These are phyloP conservation scores for Pythium dissimile DNA, from an alignment of 352 stramenopile genomes.

Conservation along the genomic window DNA sequence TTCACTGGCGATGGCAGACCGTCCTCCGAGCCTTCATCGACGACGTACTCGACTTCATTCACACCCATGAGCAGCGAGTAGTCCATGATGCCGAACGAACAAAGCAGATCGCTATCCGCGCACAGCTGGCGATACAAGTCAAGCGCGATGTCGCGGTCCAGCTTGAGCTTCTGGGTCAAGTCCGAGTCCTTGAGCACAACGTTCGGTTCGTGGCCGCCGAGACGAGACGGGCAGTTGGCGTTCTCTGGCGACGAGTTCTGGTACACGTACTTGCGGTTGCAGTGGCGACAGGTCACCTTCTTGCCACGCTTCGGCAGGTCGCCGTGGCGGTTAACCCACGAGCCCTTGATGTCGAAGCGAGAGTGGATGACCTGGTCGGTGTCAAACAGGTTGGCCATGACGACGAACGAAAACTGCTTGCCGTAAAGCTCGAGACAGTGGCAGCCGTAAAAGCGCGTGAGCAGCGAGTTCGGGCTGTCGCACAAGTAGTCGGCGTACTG, in stretches of 20 bases:
- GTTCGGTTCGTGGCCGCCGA: constrained; percentile 84
- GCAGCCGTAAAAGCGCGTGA: constrained; percentile 90
- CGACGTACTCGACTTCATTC: constrained; percentile 85
- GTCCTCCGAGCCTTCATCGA: constrained; percentile 62
- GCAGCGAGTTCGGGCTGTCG: constrained; percentile 75
- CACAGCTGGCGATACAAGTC: constrained; percentile 77
- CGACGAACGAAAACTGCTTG: constrained; percentile 90
- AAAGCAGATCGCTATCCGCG: constrained; percentile 79
- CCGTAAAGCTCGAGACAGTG: constrained; percentile 89
- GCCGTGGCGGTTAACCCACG: constrained; percentile 84
- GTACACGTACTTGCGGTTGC: constrained; percentile 83
- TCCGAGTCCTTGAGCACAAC: constrained; percentile 88
- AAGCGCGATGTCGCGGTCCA: constrained; percentile 63
- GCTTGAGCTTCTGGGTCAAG: constrained; percentile 86
- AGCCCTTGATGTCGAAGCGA: constrained; percentile 90
- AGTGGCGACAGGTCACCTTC: constrained; percentile 87
- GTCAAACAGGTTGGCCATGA: constrained; percentile 92
- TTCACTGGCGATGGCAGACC: constrained; percentile 23
- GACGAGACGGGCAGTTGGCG: constrained; percentile 64
- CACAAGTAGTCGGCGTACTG: constrained; percentile 87
- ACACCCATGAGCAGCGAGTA: constrained; percentile 90
- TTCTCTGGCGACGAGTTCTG: constrained; percentile 64
- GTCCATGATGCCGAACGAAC: constrained; percentile 91
- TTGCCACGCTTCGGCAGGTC: constrained; percentile 82
- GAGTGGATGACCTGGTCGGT: constrained; percentile 85